These are phyloP conservation scores for Hippophae gyantsensis DNA, from an alignment of 306 rosid genomes.

Conservation along the genomic window DNA sequence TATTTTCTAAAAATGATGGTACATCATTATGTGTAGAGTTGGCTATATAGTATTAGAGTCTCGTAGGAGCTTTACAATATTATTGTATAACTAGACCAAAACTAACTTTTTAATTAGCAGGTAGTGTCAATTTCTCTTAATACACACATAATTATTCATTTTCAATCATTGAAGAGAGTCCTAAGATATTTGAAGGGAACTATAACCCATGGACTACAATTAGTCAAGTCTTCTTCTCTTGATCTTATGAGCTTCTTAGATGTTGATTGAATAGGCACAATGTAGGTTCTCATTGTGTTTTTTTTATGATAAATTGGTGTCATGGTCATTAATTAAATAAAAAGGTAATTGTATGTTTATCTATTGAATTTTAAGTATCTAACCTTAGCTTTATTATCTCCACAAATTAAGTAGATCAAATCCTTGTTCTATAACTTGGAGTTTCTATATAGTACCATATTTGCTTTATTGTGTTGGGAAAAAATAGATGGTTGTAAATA, in stretches of 20 bases:
- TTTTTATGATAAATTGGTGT: neutral
- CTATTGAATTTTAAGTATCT: neutral
- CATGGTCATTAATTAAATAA: neutral
- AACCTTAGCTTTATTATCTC: neutral
- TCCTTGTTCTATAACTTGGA: too few species aligned
- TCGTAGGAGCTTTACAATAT: neutral
- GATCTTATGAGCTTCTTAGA: neutral
- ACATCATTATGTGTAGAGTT: too few species aligned
- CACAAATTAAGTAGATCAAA: too few species aligned
- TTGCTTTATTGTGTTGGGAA: neutral
- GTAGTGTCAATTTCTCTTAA: neutral
- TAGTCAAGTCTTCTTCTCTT: neutral
- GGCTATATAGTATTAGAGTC: neutral
- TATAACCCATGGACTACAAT: neutral
- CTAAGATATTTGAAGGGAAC: neutral
- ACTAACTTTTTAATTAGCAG: neutral
- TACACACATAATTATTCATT: neutral
- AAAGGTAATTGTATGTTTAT: neutral
- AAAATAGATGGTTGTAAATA: too few species aligned
- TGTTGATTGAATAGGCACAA: neutral
- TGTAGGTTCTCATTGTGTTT: neutral
- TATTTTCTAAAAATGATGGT: neutral
- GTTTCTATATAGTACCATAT: too few species aligned
- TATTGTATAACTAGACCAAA: neutral
- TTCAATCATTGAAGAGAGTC: neutral